phyloP scores from a whole-genome alignment of 2,329 filamentous ascomycete genomes.

The Dactylonectria estremocensis region DNA sequence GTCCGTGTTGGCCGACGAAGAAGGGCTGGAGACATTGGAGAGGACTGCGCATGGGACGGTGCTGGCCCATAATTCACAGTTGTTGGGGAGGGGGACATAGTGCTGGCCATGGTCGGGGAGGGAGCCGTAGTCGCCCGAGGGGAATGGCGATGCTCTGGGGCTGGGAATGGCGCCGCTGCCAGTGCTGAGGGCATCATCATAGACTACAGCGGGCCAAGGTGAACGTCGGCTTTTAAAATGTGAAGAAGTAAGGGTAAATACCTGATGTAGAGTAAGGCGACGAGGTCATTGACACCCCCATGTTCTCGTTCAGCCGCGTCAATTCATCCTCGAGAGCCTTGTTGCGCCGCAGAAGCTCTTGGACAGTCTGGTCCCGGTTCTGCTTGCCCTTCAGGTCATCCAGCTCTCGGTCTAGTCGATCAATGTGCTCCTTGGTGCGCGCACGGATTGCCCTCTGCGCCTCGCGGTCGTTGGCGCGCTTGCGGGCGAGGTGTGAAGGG shows the following conservation, averaged over 20 bases:
- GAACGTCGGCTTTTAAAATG: too few relatives aligned
- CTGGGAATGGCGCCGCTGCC: slow-evolving; percentile 59
- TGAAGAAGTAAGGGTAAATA: slow-evolving; percentile 48
- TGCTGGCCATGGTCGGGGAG: slow-evolving; percentile 60
- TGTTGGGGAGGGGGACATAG: slow-evolving; percentile 58
- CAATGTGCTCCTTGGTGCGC: slow-evolving; percentile 89
- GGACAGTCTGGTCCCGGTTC: slow-evolving; percentile 64
- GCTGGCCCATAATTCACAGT: slow-evolving; percentile 63
- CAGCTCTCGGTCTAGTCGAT: slow-evolving; percentile 81
- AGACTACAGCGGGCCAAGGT: slow-evolving; percentile 53
- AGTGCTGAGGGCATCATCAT: slow-evolving; percentile 59
- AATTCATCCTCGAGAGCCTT: slow-evolving; percentile 69
- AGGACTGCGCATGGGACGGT: slow-evolving; percentile 61
- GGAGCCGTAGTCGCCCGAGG: slow-evolving; percentile 60
- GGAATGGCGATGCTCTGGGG: slow-evolving; percentile 63
- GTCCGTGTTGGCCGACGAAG: slow-evolving; percentile 64
- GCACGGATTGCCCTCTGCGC: slow-evolving; percentile 90
- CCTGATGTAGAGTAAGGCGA: slow-evolving; percentile 60
- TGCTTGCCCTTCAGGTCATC: slow-evolving; percentile 74
- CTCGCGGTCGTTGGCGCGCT: slow-evolving; percentile 92
- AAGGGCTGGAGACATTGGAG: slow-evolving; percentile 67
- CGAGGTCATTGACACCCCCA: slow-evolving; percentile 60
- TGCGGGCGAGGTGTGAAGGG: slow-evolving; percentile 89
- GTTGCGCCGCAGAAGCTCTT: slow-evolving; percentile 67
- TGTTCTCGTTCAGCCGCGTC: slow-evolving; percentile 60